Conservation (phyloP, 306 rosid species). For the Datisca glomerata region DNA sequence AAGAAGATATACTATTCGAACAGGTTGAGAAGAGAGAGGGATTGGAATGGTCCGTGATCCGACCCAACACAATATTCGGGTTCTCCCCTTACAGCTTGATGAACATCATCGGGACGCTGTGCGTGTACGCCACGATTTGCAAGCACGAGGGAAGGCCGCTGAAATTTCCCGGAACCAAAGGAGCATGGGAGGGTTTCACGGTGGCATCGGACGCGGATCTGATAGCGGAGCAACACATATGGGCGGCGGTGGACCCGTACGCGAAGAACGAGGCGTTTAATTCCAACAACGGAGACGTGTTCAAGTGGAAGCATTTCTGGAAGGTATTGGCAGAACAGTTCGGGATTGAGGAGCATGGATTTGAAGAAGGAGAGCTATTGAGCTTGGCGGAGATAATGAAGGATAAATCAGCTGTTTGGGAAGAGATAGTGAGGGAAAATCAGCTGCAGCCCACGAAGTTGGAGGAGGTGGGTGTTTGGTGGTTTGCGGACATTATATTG, state of each 20-base stretch:
- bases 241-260: constrained; percentile 60
- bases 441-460: constrained; percentile 23
- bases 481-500: constrained; percentile 25
- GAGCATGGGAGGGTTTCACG: constrained; percentile 33
- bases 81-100: constrained; percentile 53
- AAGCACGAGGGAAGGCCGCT: constrained; percentile 42
- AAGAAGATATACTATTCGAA: constrained; percentile 32
- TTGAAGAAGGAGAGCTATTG: constrained; percentile 21
- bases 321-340: constrained; percentile 48
- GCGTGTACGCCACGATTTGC: constrained; percentile 54
- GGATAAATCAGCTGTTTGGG: constrained; percentile 44
- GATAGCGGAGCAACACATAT: constrained; percentile 63
- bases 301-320: constrained; percentile 55
- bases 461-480: constrained; percentile 42
- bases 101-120: constrained; percentile 32
- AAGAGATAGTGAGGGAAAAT: constrained; percentile 43
- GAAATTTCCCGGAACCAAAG: constrained; percentile 36
- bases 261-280: constrained; percentile 46
- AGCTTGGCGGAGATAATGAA: constrained; percentile 33
- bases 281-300: constrained; percentile 41
- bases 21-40: constrained; percentile 36
- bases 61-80: constrained; percentile 35
- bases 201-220: constrained; percentile 48
- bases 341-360: constrained; percentile 47
- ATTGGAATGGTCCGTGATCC: constrained; percentile 43